These are phyloP conservation scores for Paramecium octaurelia DNA, from an alignment of 73 alveolate species.

Conservation along the genomic window DNA sequence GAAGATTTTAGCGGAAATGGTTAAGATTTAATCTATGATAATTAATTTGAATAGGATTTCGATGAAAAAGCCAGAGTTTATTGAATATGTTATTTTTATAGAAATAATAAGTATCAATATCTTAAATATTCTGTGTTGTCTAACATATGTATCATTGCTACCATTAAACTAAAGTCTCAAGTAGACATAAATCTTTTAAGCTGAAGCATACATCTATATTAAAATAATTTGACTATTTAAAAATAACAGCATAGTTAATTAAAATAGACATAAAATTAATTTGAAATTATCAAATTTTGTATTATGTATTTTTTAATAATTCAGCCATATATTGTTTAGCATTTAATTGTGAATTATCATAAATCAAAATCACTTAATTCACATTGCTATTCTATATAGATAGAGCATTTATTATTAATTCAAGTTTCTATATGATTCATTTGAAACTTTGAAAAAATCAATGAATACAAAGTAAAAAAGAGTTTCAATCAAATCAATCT, in stretches of 20 bases:
- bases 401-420: not conserved
- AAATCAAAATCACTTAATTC: not conserved
- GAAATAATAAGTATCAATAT: not conserved
- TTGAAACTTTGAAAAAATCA: not conserved
- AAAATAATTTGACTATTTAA: not conserved
- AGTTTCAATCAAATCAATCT: not conserved
- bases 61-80: conserved; percentile 20
- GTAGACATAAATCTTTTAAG: no score
- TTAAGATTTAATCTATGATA: conserved; percentile 1
- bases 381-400: no score
- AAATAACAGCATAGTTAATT: not conserved
- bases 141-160: not conserved
- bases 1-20: conserved; percentile 20
- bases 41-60: conserved; percentile 7
- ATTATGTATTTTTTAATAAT: no score
- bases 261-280: no score
- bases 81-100: not conserved
- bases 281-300: not conserved
- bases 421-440: not conserved
- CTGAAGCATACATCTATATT: not conserved
- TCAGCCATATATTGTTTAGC: not conserved
- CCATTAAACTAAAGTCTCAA: no score
- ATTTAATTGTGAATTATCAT: not conserved
- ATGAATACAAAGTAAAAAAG: no score
- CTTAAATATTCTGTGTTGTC: not conserved